Percentiles rank a stretch among this genome's conserved stretches.
Evolutionary conservation across 2,329 filamentous ascomycete species (phyloP).

Genomic region (Sporothrix globosa): DNA sequence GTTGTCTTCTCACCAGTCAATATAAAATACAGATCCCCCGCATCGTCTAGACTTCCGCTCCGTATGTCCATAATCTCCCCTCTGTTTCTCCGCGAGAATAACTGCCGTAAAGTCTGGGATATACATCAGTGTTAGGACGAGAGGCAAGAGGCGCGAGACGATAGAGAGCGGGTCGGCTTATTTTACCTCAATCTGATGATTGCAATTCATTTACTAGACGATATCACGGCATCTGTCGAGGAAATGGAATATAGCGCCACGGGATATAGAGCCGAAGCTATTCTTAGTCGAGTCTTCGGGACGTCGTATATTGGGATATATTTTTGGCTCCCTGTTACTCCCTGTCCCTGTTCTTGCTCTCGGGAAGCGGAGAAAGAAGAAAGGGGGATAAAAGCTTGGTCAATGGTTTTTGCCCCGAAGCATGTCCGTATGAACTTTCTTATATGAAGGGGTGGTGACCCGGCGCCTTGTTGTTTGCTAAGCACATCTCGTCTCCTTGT

Average conservation of each 20-base stretch:
- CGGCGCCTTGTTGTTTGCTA: neutral
- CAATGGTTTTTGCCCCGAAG: neutral
- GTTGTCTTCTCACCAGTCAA: neutral
- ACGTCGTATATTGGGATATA: neutral
- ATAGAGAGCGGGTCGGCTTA: neutral
- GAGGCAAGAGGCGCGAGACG: no score
- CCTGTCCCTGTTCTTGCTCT: no score
- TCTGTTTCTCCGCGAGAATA: neutral
- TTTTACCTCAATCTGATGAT: neutral
- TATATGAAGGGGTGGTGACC: constrained; percentile 7
- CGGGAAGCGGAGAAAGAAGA: constrained; percentile 2
- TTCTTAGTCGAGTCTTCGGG: neutral
- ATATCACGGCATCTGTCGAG: neutral
- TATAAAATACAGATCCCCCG: constrained; percentile 1
- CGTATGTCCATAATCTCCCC: neutral
- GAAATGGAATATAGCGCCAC: no score
- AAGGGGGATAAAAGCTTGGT: neutral
- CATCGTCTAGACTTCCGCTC: constrained; percentile 11
- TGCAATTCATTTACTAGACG: constrained; percentile 10
- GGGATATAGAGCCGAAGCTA: neutral
- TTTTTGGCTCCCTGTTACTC: neutral
- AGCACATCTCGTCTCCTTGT: neutral
- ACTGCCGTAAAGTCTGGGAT: neutral
- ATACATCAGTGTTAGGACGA: neutral
- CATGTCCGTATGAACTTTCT: neutral